Base-by-base conservation (phyloP, 139 green algal species). In the Penium margaritaceum region DNA sequence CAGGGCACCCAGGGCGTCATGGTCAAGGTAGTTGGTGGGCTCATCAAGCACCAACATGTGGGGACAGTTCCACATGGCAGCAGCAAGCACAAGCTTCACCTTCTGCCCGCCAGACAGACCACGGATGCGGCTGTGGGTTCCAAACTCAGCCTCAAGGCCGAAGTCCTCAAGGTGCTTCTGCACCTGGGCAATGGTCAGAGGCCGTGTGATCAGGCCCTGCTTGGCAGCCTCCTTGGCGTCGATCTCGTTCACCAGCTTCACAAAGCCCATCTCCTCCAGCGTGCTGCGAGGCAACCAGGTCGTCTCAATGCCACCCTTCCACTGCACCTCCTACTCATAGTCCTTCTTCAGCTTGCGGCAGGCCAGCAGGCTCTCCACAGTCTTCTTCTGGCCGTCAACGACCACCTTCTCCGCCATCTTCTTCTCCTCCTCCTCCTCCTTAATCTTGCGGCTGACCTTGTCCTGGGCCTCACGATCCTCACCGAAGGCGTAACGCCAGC, bases 401-500 rank as follows among this genome's bases (percentile, higher is more conserved):
- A 63, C 29, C 2, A 63, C 27, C 55, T 38, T 38, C 55, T 36
- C 55, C 2, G 29, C 55, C 84, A 95, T 91, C 83, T 90, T 87
- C 74, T 87, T 86, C 75, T 88, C 77, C 85, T 97, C 92, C n/a
- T 78, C 90, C 82, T 96, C 92, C 62, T 92, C 86, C 9, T 80
- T 90, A 60, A 89, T 37, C 71, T 85, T 77, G 39, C 75, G 37
- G 33, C 60, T 71, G 21, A 86, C 85, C 84, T 91, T 91, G 29
- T 81, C 88, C 44, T 90, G 83, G 6, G 83, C 85, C 88, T 96
- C 91, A 51, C 88, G 81, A 83, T 96, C 91, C 85, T 96, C 90
- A 71, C 91, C 91, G 43, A 78, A 87, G 36, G 85, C 87, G 66
- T 94, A 96, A 35, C 91, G 90, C 91, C 91, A 96, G 83, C 89